phyloP scores from a whole-genome alignment of 2,329 filamentous ascomycete species.

The Tolypocladium ovalisporum region DNA sequence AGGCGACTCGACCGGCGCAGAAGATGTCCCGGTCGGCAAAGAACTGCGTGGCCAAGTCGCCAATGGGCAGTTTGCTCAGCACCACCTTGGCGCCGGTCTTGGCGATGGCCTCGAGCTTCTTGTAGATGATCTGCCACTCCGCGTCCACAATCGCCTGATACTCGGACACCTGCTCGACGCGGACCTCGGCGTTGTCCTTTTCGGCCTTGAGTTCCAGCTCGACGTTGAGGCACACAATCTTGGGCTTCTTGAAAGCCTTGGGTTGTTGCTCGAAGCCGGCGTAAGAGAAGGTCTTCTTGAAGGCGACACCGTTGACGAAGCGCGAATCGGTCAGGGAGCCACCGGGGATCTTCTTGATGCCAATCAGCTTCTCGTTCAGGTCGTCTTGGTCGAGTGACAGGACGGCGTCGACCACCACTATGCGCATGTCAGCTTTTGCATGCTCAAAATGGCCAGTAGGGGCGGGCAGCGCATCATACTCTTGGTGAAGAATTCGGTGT shows the following conservation, averaged over 20 bases:
- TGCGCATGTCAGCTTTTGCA: background rate
- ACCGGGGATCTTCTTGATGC: conserved; percentile 95
- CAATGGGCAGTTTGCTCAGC: conserved; percentile 92
- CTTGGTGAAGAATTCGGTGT: conserved; percentile 94
- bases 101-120: conserved; percentile 93
- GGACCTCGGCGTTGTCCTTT: conserved; percentile 97
- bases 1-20: conserved; percentile 86
- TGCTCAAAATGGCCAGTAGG: background rate
- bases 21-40: conserved; percentile 98
- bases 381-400: conserved; percentile 92
- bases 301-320: conserved; percentile 95
- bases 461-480: conserved; percentile 41
- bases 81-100: conserved; percentile 96
- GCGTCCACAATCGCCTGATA: conserved; percentile 99
- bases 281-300: conserved; percentile 99
- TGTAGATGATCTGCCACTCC: conserved; percentile 99
- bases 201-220: conserved; percentile 97
- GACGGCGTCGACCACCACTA: conserved; percentile 96
- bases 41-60: conserved; percentile 93
- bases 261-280: conserved; percentile 99
- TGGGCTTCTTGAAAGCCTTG: conserved; percentile 86
- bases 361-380: conserved; percentile 94
- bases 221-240: conserved; percentile 95
- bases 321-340: conserved; percentile 92
- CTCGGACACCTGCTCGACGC: conserved; percentile 95